Evolutionary conservation across 106 monocot genomes (phyloP).

Genomic region (Dendrobium chrysotoxum): DNA sequence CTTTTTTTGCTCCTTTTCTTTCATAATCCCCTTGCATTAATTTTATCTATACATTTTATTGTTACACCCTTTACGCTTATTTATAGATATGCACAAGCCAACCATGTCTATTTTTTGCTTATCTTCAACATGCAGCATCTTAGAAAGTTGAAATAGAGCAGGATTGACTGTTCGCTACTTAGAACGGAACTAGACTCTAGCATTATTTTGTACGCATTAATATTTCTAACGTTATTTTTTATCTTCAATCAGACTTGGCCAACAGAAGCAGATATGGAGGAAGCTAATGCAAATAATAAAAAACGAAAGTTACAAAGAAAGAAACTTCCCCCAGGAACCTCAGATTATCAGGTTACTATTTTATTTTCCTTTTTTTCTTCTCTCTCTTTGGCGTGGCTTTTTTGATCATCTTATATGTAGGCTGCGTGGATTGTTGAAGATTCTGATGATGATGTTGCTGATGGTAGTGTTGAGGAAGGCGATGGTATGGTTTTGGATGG

Average conservation of each 20-base stretch:
- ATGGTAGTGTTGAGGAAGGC: conserved; percentile 33
- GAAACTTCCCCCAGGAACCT: conserved; percentile 76
- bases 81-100: not conserved
- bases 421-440: conserved; percentile 90
- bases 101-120: not conserved
- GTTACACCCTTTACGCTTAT: not conserved
- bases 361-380: not conserved
- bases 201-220: not conserved
- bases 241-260: conserved; percentile 80
- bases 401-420: conserved; percentile 23
- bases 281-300: conserved; percentile 55
- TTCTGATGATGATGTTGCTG: conserved; percentile 43
- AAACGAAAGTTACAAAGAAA: conserved; percentile 47
- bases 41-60: not conserved
- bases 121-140: not conserved
- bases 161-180: not conserved
- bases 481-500: conserved; percentile 74
- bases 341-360: conserved; percentile 78
- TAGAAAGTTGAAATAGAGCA: not conserved
- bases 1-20: not conserved
- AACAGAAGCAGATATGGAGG: conserved; percentile 83
- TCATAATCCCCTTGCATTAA: not conserved
- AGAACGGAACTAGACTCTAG: not conserved
- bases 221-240: conserved; percentile 1
- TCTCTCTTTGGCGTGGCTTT: not conserved